These are phyloP conservation scores for Fonsecaea multimorphosa DNA, from an alignment of 2,329 filamentous ascomycete species.

Conservation along the genomic window DNA sequence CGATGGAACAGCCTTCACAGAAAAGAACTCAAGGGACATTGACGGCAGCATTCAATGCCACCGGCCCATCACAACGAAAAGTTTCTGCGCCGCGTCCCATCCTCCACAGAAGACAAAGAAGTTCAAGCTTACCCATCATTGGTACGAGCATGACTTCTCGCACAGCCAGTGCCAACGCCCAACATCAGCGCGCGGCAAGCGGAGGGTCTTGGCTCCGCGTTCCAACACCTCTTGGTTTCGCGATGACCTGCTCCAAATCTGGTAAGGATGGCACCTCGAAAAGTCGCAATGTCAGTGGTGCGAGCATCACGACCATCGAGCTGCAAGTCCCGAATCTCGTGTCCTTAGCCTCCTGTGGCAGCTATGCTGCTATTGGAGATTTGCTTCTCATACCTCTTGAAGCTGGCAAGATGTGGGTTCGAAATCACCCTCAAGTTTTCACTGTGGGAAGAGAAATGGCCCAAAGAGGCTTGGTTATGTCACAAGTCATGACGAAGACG, in stretches of 20 bases:
- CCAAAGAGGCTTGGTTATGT: slow-evolving; percentile 35
- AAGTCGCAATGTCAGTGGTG: slow-evolving; percentile 27
- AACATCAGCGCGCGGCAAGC: slow-evolving; percentile 5
- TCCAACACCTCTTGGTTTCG: slow-evolving; percentile 22
- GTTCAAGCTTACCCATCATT: slow-evolving; percentile 25
- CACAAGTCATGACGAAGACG: slow-evolving; percentile 30
- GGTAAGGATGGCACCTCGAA: not conserved
- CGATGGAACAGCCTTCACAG: not conserved
- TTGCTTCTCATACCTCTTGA: slow-evolving; percentile 30
- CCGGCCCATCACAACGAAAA: slow-evolving; percentile 13
- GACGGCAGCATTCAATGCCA: slow-evolving; percentile 21
- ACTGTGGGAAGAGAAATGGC: slow-evolving; percentile 21
- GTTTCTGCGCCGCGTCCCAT: not conserved
- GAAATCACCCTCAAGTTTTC: slow-evolving; percentile 31
- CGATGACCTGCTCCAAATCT: slow-evolving; percentile 20
- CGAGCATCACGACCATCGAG: slow-evolving; percentile 27
- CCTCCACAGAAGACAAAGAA: slow-evolving; percentile 23
- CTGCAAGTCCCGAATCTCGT: slow-evolving; percentile 25
- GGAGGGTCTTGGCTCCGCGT: slow-evolving; percentile 28
- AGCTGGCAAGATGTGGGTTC: slow-evolving; percentile 35
- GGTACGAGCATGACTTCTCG: slow-evolving; percentile 9
- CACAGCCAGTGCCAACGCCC: not conserved
- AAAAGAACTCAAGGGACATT: not conserved
- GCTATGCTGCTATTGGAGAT: slow-evolving; percentile 20
- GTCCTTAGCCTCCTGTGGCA: slow-evolving; percentile 12